Conservation (phyloP, 2,329 filamentous ascomycete genomes). For the Aureobasidium musti region DNA sequence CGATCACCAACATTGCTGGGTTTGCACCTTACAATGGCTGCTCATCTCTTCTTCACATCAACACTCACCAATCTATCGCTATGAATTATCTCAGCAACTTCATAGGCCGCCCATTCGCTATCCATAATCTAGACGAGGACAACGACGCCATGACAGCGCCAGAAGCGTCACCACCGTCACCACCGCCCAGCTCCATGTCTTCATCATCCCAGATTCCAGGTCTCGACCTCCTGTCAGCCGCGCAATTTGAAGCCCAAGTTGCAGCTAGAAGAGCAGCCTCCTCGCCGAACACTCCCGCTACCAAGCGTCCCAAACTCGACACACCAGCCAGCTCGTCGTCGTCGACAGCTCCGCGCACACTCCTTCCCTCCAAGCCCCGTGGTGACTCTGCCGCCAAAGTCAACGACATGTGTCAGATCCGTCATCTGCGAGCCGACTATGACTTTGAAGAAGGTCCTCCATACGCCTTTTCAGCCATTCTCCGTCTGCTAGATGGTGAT, state of each 20-base stretch:
- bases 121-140: background rate
- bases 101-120: background rate
- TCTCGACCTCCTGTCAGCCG: conserved; percentile 9
- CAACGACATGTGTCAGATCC: conserved; percentile 17
- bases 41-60: background rate
- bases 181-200: background rate
- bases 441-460: conserved; percentile 15
- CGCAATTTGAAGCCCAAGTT: conserved; percentile 1
- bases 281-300: background rate
- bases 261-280: background rate
- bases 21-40: background rate
- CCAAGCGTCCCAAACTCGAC: conserved; percentile 5
- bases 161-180: background rate
- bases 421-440: conserved; percentile 16
- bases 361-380: conserved; percentile 8
- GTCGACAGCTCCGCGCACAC: conserved; percentile 4
- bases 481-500: conserved; percentile 17
- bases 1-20: background rate
- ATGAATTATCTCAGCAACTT: conserved; percentile 1
- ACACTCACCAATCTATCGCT: background rate
- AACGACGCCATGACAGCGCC: conserved; percentile 3
- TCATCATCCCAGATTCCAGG: conserved; percentile 14
- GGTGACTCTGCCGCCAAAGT: conserved; percentile 22
- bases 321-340: background rate
- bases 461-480: conserved; percentile 7